Evolutionary conservation across 257 asterid genomes (phyloP).

Genomic region (Nyctanthes arbortristis): DNA sequence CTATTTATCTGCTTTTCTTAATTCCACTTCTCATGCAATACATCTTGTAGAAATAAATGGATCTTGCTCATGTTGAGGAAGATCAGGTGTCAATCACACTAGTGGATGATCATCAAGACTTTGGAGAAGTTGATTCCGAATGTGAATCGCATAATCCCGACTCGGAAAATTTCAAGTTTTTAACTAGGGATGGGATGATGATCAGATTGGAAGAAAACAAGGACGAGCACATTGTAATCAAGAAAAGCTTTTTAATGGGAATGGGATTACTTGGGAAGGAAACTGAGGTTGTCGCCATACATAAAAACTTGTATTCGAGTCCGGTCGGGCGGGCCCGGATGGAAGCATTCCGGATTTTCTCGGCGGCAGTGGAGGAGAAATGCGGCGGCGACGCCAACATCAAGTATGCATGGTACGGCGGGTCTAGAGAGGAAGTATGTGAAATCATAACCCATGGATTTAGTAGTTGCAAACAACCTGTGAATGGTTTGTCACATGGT

Average conservation of each 20-base stretch:
- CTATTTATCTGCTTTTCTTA: background rate
- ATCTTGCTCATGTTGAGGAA: background rate
- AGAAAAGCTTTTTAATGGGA: conserved; percentile 26
- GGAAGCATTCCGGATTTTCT: conserved; percentile 33
- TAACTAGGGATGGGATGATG: conserved; percentile 30
- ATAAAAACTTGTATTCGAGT: conserved; percentile 27
- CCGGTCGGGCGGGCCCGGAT: conserved; percentile 27
- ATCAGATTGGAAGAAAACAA: conserved; percentile 27
- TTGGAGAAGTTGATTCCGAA: conserved; percentile 20
- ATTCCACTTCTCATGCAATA: background rate
- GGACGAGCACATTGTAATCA: conserved; percentile 18
- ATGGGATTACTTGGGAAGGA: conserved; percentile 23
- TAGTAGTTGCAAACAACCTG: conserved; percentile 18
- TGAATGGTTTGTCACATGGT: conserved; percentile 28
- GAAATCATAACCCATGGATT: conserved; percentile 43
- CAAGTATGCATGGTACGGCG: conserved; percentile 52
- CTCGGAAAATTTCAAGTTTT: conserved; percentile 7
- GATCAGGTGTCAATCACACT: conserved; percentile 35
- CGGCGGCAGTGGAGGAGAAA: conserved; percentile 35
- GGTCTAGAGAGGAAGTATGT: conserved; percentile 33
- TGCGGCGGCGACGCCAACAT: conserved; percentile 51
- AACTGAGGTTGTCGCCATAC: conserved; percentile 33
- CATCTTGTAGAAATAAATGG: background rate
- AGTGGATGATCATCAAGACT: conserved; percentile 25
- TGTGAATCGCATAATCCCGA: conserved; percentile 15